phyloP scores from a whole-genome alignment of 2,329 filamentous ascomycete species.

The Tolypocladium tundrense region DNA sequence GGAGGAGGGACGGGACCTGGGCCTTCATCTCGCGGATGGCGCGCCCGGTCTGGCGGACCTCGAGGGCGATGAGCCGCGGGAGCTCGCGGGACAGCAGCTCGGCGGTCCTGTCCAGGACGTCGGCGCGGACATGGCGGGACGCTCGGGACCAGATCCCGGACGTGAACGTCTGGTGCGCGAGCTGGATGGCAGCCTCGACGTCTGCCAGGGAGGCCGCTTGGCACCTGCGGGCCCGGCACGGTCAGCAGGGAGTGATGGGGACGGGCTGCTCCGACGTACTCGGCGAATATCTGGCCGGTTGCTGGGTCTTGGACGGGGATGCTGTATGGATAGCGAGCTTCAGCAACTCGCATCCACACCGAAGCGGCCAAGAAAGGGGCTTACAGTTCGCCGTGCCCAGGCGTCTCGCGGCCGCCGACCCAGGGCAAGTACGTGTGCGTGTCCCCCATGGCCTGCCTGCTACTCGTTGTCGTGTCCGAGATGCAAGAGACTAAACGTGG shows the following conservation, averaged over 20 bases:
- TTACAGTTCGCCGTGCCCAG: constrained; percentile 3
- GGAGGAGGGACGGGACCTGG: constrained; percentile 54
- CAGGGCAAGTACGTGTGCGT: constrained; percentile 2
- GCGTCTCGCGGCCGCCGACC: constrained; percentile 2
- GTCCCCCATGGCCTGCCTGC: background rate
- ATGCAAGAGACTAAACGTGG: too few species aligned
- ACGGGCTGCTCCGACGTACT: constrained; percentile 20
- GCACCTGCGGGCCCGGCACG: constrained; percentile 7
- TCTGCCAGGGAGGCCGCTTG: constrained; percentile 18
- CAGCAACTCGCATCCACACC: background rate
- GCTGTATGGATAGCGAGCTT: constrained; percentile 19
- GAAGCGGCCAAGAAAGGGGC: background rate
- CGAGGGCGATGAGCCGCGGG: constrained; percentile 47
- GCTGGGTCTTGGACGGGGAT: constrained; percentile 44
- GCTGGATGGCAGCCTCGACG: constrained; percentile 15
- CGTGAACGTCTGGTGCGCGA: constrained; percentile 55
- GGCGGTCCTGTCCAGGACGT: constrained; percentile 51
- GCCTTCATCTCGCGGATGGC: constrained; percentile 60
- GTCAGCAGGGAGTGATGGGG: background rate
- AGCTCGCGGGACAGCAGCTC: constrained; percentile 41
- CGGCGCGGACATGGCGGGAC: constrained; percentile 46
- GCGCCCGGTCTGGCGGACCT: constrained; percentile 59
- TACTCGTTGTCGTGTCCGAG: background rate
- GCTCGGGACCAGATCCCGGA: constrained; percentile 54
- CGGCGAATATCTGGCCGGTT: constrained; percentile 39